phyloP scores from a whole-genome alignment of 2,329 filamentous ascomycete species.

The Teratosphaeria zuluensis region DNA sequence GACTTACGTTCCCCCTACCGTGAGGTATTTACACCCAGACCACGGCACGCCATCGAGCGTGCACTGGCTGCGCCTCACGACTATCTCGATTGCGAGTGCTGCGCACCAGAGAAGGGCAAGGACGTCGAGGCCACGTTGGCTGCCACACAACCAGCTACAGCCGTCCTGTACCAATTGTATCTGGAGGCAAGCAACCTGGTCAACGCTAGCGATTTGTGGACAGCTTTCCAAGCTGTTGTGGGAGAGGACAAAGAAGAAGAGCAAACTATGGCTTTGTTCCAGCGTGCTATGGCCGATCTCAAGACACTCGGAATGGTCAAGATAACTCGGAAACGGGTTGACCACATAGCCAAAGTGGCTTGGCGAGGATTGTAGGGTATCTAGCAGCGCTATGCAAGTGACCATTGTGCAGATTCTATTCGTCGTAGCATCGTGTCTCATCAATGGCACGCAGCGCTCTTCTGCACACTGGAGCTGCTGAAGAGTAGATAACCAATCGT shows the following conservation, averaged over 20 bases:
- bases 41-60: constrained; percentile 60
- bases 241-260: constrained; percentile 37
- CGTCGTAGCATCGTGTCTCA: background rate
- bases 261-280: constrained; percentile 58
- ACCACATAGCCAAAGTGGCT: constrained; percentile 80
- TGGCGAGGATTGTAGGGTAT: constrained; percentile 33
- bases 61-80: constrained; percentile 65
- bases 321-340: constrained; percentile 78
- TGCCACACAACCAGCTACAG: constrained; percentile 57
- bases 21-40: constrained; percentile 66
- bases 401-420: background rate
- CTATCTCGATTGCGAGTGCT: constrained; percentile 67
- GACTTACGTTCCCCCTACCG: constrained; percentile 59
- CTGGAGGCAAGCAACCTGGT: constrained; percentile 66
- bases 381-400: constrained; percentile 1
- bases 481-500: constrained; percentile 83
- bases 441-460: constrained; percentile 87
- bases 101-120: constrained; percentile 32
- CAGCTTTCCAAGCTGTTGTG: constrained; percentile 60
- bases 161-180: constrained; percentile 70
- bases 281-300: constrained; percentile 74
- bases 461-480: constrained; percentile 56
- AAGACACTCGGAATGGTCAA: constrained; percentile 81
- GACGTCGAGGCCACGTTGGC: constrained; percentile 39
- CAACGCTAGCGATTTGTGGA: constrained; percentile 72